phyloP scores from a whole-genome alignment of 2,329 filamentous ascomycete genomes.

The Mariannaea sp. region DNA sequence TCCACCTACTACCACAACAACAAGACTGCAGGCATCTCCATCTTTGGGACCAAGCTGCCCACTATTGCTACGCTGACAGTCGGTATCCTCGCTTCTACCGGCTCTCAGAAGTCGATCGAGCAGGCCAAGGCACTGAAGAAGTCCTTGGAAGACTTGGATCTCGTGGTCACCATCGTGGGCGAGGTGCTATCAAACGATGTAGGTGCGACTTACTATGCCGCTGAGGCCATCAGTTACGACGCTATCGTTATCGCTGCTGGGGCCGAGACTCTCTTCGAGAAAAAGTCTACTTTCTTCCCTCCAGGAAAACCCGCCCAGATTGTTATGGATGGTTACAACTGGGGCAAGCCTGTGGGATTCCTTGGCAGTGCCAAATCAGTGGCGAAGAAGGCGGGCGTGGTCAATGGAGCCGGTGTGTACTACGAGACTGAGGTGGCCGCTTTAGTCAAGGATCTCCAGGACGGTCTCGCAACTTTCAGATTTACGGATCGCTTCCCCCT shows the following conservation, averaged over 20 bases:
- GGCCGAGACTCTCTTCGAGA: slow-evolving; percentile 57
- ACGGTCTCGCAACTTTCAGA: slow-evolving; percentile 67
- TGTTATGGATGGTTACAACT: slow-evolving; percentile 65
- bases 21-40: slow-evolving; percentile 63
- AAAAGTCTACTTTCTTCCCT: slow-evolving; percentile 63
- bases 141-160: slow-evolving; percentile 54
- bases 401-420: slow-evolving; percentile 50
- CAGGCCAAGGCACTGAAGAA: slow-evolving; percentile 57
- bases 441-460: slow-evolving; percentile 54
- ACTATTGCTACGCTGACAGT: slow-evolving; percentile 67
- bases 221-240: slow-evolving; percentile 67
- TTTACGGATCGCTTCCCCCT: slow-evolving; percentile 67
- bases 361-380: slow-evolving; percentile 52
- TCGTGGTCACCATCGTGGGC: slow-evolving; percentile 64
- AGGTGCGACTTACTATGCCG: slow-evolving; percentile 66
- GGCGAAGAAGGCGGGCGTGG: slow-evolving; percentile 52
- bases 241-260: slow-evolving; percentile 64
- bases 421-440: slow-evolving; percentile 39
- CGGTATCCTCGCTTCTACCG: slow-evolving; percentile 60
- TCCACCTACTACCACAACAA: slow-evolving; percentile 71
- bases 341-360: slow-evolving; percentile 71
- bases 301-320: slow-evolving; percentile 67
- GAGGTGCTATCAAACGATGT: slow-evolving; percentile 60
- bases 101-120: slow-evolving; percentile 48
- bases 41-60: slow-evolving; percentile 61